Base-by-base conservation (phyloP, 202 grass and related monocot species). In the Bolboschoenoplectus hybrid region DNA sequence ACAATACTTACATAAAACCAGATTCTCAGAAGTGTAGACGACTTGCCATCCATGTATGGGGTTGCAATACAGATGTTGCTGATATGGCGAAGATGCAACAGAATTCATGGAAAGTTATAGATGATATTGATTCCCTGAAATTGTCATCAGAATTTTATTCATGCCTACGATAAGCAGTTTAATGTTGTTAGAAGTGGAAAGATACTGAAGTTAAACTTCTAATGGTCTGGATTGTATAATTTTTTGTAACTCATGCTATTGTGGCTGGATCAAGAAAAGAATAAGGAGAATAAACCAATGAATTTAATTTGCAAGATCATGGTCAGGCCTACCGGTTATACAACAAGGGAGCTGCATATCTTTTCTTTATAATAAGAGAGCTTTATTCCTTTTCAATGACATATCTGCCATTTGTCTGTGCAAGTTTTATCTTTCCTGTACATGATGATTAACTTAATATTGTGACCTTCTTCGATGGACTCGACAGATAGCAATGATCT, bases 11-110 rank as follows among this genome's bases (percentile, higher is more conserved):
- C 44, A 70, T 90, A 50, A 87, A 63, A 50, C 52, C 20, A 2
- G 14, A 69, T 32, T 90, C 89, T 49, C 7, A 81, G 4, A 87
- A 85, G 35, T 87, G 89, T 73, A 84, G 85, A 38, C 73, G 72
- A 85, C 74, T 90, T 50, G 74, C 82, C 2, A 56, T 90, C 45
- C 86, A 90, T 67, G 47, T 90, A 51, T 87, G 89, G 56, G 89
- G 89, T 45, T 90, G 66, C 74, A 87, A 85, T 75, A 81, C 82
- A 34, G 46, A 85, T 41, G 2, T 47, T 40, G 80, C 67, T 45
- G 82, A 90, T 51, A 35, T 57, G 68, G 46, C n/a, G 4, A 61
- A 85, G 51, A 57, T 82, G 46, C 89, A 68, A 41, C 53, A 81
- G 50, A 85, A 72, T 62, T 74, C 82, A 56, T 87, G 89, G 45